Conservation (phyloP, 352 stramenopile species). For the Globisporangium apiculatum region DNA sequence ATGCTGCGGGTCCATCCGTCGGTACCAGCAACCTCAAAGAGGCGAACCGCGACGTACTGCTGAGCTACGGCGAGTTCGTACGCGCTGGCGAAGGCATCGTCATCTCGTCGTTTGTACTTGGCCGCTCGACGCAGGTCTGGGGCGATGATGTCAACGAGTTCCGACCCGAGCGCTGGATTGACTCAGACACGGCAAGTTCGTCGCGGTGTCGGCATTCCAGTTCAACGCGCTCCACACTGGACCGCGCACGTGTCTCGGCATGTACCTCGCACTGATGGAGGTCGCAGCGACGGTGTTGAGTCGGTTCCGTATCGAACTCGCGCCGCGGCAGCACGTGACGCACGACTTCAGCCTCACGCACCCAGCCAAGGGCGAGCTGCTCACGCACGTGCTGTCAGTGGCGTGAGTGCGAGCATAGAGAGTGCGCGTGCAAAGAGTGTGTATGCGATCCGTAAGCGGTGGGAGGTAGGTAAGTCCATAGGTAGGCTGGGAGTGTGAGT, state of each 20-base stretch:
- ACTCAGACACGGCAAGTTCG: constrained; percentile 8
- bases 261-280: constrained; percentile 34
- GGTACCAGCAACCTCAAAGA: constrained; percentile 21
- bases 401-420: no score
- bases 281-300: constrained; percentile 27
- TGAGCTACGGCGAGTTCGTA: constrained; percentile 55
- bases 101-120: constrained; percentile 34
- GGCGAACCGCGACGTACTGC: constrained; percentile 29
- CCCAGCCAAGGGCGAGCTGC: constrained; percentile 21
- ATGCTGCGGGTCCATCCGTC: constrained; percentile 24
- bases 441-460: no score
- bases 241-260: constrained; percentile 1
- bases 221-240: constrained; percentile 12
- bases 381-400: constrained; percentile 4
- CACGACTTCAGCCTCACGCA: constrained; percentile 23
- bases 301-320: constrained; percentile 29
- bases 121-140: constrained; percentile 36
- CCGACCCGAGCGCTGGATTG: constrained; percentile 39
- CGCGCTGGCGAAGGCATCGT: constrained; percentile 20
- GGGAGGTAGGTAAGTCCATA: no score
- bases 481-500: no score
- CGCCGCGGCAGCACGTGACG: constrained; percentile 18
- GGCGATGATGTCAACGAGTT: constrained; percentile 32
- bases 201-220: not conserved
- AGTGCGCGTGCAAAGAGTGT: no score